phyloP scores from a whole-genome alignment of 352 stramenopile genomes.

The Globisporangium paddicum region DNA sequence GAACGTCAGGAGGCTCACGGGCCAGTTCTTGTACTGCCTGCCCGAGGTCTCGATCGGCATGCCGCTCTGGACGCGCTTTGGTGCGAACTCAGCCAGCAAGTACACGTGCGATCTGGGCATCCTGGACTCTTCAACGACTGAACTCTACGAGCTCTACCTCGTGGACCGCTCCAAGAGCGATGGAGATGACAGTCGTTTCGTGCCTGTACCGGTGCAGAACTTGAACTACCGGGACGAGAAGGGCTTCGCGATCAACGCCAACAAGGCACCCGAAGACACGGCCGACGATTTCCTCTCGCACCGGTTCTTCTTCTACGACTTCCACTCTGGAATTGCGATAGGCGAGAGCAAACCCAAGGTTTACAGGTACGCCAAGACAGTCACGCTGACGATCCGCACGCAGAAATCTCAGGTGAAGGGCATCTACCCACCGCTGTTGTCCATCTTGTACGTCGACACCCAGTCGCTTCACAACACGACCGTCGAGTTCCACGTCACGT shows the following conservation, averaged over 20 bases:
- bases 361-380: slow-evolving; percentile 63
- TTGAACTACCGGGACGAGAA: slow-evolving; percentile 73
- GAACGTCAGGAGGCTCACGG: slow-evolving; percentile 55
- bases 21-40: slow-evolving; percentile 82
- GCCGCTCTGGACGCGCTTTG: slow-evolving; percentile 80
- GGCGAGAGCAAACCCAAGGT: slow-evolving; percentile 45
- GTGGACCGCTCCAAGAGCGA: slow-evolving; percentile 70
- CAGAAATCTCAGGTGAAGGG: slow-evolving; percentile 33
- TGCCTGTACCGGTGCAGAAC: slow-evolving; percentile 88
- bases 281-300: slow-evolving; percentile 86
- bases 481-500: slow-evolving; percentile 81
- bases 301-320: slow-evolving; percentile 92
- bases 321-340: slow-evolving; percentile 49
- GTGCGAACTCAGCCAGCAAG: slow-evolving; percentile 42
- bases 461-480: slow-evolving; percentile 17
- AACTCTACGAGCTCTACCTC: slow-evolving; percentile 91
- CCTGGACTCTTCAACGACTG: slow-evolving; percentile 37
- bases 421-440: slow-evolving; percentile 73
- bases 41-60: slow-evolving; percentile 6
- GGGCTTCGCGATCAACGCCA: slow-evolving; percentile 74
- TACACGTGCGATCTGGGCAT: slow-evolving; percentile 68
- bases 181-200: slow-evolving; percentile 43
- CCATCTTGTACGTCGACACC: slow-evolving; percentile 72
- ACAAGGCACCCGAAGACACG: slow-evolving; percentile 42
- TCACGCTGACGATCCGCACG: slow-evolving; percentile 64